Evolutionary conservation across 345 rosid genomes (phyloP).

Genomic region (Populus ilicifolia): DNA sequence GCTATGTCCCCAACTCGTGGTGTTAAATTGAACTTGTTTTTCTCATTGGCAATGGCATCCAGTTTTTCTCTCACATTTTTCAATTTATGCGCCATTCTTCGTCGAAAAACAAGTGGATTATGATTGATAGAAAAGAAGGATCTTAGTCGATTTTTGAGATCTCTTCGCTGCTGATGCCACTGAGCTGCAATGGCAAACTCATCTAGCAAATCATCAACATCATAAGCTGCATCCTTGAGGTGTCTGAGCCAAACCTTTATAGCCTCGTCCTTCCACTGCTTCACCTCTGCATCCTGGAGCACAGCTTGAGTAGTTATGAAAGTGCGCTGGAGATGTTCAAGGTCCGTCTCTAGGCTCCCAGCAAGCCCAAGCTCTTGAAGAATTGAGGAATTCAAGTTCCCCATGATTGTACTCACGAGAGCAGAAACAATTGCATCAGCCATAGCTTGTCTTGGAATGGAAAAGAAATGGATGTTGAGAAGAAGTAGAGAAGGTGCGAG

Average conservation of each 20-base stretch:
- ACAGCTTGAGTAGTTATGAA: neutral
- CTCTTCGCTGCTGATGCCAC: neutral
- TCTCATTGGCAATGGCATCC: constrained; percentile 1
- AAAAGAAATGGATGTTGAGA: neutral
- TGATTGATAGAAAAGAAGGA: neutral
- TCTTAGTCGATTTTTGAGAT: neutral
- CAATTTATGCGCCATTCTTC: neutral
- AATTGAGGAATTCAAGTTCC: neutral
- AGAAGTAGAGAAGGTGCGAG: too few species aligned
- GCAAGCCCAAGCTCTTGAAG: neutral
- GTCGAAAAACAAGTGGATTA: neutral
- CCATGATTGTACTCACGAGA: neutral
- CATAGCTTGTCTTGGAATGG: neutral
- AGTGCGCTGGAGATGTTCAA: neutral
- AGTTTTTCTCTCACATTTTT: neutral
- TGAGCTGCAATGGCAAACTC: neutral
- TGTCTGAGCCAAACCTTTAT: neutral
- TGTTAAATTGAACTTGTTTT: neutral
- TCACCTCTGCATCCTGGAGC: constrained; percentile 16
- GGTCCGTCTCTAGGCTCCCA: neutral
- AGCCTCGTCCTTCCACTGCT: neutral
- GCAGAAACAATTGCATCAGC: constrained; percentile 7
- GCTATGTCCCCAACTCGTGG: too few species aligned
- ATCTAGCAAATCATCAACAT: constrained; percentile 7
- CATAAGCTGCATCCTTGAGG: constrained; percentile 8